Evolutionary conservation across 139 green algal species (phyloP), one percentile per base, ranked within the genome.

Genomic region (Auxenochlorella protothecoides): DNA sequence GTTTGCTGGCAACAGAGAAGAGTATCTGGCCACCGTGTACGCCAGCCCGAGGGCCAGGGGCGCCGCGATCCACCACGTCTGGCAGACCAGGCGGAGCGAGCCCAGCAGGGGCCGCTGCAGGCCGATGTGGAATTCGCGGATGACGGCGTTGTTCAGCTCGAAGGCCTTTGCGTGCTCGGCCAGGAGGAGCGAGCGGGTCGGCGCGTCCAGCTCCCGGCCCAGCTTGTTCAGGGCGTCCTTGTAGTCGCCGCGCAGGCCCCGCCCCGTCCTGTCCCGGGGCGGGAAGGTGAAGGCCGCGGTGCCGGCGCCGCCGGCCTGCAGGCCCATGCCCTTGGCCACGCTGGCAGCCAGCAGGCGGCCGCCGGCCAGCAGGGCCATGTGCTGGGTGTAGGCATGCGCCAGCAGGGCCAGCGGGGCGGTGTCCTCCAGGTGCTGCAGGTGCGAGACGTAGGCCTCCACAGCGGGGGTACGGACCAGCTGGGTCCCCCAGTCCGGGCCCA

Each of bases 211-310:
- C 12, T n/a, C 53, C 16, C 5, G 2, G 16, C 70, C 70, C 70
- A 68, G 61, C 5, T 10, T 54, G n/a, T 74, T 62, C 8, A 74
- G 61, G 10, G 3, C 53, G 16, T n/a, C 13, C 70, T 74, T 74
- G 61, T 63, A 74, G 0, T 53, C 70, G 2, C 68, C 70, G 11
- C 68, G 68, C n/a, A 74, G 61, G 61, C 68, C 70, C n/a, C 68
- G 27, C 27, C 27, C 27, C 27, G 27, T 44, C 27, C 27, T 44
- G 27, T 44, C 61, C 2, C 62, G 61, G 6, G 61, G 61, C 0
- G 70, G 61, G 8, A 74, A 74, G 9, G 68, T 62, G n/a, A 74
- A 74, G 8, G 68, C 68, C 4, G 70, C 70, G 61, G 70, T 74
- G 61, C 70, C 70, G 68, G 60, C 60, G 27, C 27, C 27, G 27